Conservation (phyloP, 352 stramenopile species). For the Blastocystis sp. region DNA sequence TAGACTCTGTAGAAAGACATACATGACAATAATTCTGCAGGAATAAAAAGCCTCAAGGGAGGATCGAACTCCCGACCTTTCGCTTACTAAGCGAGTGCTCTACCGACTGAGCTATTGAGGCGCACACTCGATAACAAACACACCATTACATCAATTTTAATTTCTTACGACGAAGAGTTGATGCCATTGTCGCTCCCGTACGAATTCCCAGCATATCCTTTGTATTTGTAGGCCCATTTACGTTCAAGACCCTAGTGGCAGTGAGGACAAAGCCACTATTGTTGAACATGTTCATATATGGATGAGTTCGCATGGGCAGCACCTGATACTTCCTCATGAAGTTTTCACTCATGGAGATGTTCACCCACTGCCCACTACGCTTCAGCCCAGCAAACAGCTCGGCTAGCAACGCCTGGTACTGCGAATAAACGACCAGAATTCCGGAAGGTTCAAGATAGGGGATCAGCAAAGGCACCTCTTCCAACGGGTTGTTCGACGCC, state of each 20-base stretch:
- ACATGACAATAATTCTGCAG: not conserved
- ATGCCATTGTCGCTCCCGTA: not conserved
- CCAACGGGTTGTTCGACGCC: slow-evolving; percentile 51
- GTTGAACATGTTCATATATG: slow-evolving; percentile 62
- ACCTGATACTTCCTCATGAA: slow-evolving; percentile 61
- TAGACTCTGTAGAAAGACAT: too few species aligned
- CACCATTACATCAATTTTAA: slow-evolving; percentile 34
- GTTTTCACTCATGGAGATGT: slow-evolving; percentile 53
- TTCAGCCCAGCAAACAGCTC: slow-evolving; percentile 57
- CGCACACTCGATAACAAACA: not conserved
- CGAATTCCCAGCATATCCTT: slow-evolving; percentile 18
- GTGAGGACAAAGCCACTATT: slow-evolving; percentile 41
- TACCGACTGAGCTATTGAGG: slow-evolving; percentile 56
- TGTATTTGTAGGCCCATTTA: not conserved
- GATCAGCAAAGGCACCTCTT: slow-evolving; percentile 18
- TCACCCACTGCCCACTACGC: slow-evolving; percentile 35
- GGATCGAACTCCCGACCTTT: slow-evolving; percentile 54
- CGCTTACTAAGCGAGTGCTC: slow-evolving; percentile 55
- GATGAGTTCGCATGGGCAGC: slow-evolving; percentile 54
- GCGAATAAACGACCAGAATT: slow-evolving; percentile 43
- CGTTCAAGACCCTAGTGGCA: slow-evolving; percentile 24
- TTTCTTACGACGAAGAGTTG: slow-evolving; percentile 9
- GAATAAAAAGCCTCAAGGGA: slow-evolving; percentile 49
- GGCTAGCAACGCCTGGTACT: slow-evolving; percentile 30
- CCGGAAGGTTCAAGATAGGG: slow-evolving; percentile 46